phyloP scores from a whole-genome alignment of 2,329 filamentous ascomycete genomes.

The Neoarthrinium moseri region DNA sequence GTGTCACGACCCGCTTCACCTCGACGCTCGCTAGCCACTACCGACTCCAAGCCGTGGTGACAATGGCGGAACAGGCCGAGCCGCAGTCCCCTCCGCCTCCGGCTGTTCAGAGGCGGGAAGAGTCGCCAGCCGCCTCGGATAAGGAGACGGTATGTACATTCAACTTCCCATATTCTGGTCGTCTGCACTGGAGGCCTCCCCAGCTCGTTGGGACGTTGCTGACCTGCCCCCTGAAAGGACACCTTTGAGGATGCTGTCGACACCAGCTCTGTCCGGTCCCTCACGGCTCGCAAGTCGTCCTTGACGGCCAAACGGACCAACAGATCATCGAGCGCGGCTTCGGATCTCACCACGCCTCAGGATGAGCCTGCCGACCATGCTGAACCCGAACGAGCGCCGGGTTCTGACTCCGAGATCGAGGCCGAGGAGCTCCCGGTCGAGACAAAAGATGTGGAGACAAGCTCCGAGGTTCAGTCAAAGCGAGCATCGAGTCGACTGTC shows the following conservation, averaged over 20 bases:
- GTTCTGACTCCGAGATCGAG: neutral
- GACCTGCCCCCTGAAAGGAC: conserved; percentile 49
- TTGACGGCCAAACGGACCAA: conserved; percentile 7
- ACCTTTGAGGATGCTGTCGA: conserved; percentile 82
- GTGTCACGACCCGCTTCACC: neutral
- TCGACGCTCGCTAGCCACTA: neutral
- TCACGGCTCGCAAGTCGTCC: conserved; percentile 50
- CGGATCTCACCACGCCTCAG: neutral
- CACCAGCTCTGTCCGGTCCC: conserved; percentile 61
- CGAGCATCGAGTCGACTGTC: conserved; percentile 44
- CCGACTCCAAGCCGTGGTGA: neutral
- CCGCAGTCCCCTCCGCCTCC: conserved; percentile 20
- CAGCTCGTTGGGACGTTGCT: neutral
- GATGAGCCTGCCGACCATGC: conserved; percentile 10
- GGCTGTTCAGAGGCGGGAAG: conserved; percentile 19
- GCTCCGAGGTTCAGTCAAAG: neutral
- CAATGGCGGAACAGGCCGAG: conserved; percentile 29
- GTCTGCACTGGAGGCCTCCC: neutral
- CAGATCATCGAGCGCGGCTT: neutral
- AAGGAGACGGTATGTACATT: conserved; percentile 35
- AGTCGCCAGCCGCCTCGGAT: conserved; percentile 32
- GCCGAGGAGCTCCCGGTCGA: neutral
- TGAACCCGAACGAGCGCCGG: conserved; percentile 12
- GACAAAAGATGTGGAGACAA: neutral
- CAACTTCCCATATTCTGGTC: too few species aligned